These are phyloP conservation scores for Talaromyces sp. DNA, from an alignment of 2,329 filamentous ascomycete genomes.

Conservation along the genomic window DNA sequence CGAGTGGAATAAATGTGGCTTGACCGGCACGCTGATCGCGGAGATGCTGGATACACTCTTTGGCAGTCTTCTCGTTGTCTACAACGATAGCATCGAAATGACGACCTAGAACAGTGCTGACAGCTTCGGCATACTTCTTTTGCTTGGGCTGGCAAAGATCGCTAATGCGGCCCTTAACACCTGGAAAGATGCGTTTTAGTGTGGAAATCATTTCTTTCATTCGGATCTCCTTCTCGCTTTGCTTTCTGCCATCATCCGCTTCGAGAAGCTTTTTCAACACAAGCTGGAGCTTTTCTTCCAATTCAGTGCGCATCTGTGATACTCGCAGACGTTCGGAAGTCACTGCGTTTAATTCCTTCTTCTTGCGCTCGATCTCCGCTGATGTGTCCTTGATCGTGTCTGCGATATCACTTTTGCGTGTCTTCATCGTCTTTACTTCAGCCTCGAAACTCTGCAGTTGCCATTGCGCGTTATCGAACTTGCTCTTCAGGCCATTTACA, in stretches of 20 bases:
- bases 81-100: conserved; percentile 95
- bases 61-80: conserved; percentile 88
- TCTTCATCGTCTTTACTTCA: conserved; percentile 65
- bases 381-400: conserved; percentile 63
- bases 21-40: conserved; percentile 83
- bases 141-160: conserved; percentile 94
- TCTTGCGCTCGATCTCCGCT: conserved; percentile 78
- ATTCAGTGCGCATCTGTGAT: conserved; percentile 76
- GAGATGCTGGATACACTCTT: conserved; percentile 90
- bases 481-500: conserved; percentile 81
- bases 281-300: conserved; percentile 86
- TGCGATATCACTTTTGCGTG: conserved; percentile 63
- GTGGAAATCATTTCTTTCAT: conserved; percentile 80
- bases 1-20: conserved; percentile 91
- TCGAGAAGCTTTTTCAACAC: conserved; percentile 76
- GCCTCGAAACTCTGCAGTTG: conserved; percentile 69
- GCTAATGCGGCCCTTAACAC: conserved; percentile 83
- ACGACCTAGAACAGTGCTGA: conserved; percentile 84
- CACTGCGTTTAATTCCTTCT: conserved; percentile 81
- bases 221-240: conserved; percentile 74
- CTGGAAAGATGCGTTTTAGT: conserved; percentile 85
- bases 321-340: conserved; percentile 79
- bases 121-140: conserved; percentile 91
- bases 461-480: conserved; percentile 73
- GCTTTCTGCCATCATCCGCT: conserved; percentile 77